phyloP scores from a whole-genome alignment of 768 basidiomycete genomes.

The Pulveroboletus ravenelii region DNA sequence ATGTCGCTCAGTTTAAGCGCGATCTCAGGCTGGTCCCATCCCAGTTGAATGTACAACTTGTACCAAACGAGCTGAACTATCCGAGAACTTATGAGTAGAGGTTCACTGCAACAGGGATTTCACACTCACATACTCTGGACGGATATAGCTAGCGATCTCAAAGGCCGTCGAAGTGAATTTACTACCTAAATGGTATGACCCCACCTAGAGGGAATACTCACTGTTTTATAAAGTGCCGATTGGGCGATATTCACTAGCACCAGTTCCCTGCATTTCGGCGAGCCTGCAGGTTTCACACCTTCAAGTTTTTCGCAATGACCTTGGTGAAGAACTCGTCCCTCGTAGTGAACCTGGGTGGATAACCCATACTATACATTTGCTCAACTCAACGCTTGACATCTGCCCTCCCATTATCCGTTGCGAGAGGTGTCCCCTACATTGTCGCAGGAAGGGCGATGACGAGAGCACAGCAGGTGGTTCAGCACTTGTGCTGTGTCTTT shows the following conservation, averaged over 20 bases:
- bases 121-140: background rate
- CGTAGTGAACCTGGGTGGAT: background rate
- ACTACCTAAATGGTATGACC: background rate
- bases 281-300: background rate
- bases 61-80: no score
- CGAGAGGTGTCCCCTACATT: background rate
- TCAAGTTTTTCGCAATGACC: background rate
- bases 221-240: background rate
- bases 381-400: background rate
- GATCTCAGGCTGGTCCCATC: no score
- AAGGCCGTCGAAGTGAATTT: background rate
- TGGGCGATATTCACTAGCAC: background rate
- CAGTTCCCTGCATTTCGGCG: background rate
- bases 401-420: background rate
- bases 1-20: no score
- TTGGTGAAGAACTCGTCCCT: background rate
- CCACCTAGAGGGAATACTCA: background rate
- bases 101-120: background rate
- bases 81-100: background rate
- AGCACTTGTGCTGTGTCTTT: background rate
- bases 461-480: background rate
- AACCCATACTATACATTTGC: background rate
- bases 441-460: no score
- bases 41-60: no score
- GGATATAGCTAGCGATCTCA: background rate